Evolutionary conservation across 768 basidiomycete genomes (phyloP).

Genomic region (Calocera viscosa): DNA sequence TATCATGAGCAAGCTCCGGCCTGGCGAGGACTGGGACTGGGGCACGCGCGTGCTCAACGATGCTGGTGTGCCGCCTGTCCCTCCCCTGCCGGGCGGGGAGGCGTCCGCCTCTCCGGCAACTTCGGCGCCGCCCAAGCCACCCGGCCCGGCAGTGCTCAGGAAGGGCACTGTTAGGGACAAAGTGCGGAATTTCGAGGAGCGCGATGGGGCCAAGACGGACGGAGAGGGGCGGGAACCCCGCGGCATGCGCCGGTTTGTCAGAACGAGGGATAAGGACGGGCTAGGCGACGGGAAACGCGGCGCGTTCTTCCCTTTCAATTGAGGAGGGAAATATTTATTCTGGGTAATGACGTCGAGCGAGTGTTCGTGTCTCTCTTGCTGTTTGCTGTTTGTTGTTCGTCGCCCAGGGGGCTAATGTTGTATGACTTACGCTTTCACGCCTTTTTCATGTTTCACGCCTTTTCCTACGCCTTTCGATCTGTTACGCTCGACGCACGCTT

Average conservation of each 20-base stretch:
- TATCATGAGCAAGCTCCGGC: constrained; percentile 6
- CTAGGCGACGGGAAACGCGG: not conserved
- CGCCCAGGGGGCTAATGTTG: constrained; percentile 1
- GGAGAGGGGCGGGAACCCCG: not conserved
- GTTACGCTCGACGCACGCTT: not conserved
- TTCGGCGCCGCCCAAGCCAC: not conserved
- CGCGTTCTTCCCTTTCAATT: constrained; percentile 5
- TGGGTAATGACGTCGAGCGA: not conserved
- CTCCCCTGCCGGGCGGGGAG: not conserved
- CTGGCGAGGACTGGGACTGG: constrained; percentile 5
- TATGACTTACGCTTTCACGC: not conserved
- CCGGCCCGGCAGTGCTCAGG: not conserved
- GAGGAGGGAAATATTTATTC: not conserved
- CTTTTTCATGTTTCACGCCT: not conserved
- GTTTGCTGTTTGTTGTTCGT: not conserved
- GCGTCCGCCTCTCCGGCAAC: not conserved
- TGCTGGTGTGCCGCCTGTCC: constrained; percentile 1
- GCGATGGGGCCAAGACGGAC: constrained; percentile 1
- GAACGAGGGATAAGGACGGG: constrained; percentile 1
- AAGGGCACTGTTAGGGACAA: not conserved
- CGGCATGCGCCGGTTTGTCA: not conserved
- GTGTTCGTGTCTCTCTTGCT: not conserved
- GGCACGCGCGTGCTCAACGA: not conserved
- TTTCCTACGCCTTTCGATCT: not conserved
- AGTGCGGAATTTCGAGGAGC: not conserved